Evolutionary conservation across 495 filamentous ascomycete genomes (phyloP), one percentile per base, ranked within the genome.

Genomic region (Achaetomiella virescens): DNA sequence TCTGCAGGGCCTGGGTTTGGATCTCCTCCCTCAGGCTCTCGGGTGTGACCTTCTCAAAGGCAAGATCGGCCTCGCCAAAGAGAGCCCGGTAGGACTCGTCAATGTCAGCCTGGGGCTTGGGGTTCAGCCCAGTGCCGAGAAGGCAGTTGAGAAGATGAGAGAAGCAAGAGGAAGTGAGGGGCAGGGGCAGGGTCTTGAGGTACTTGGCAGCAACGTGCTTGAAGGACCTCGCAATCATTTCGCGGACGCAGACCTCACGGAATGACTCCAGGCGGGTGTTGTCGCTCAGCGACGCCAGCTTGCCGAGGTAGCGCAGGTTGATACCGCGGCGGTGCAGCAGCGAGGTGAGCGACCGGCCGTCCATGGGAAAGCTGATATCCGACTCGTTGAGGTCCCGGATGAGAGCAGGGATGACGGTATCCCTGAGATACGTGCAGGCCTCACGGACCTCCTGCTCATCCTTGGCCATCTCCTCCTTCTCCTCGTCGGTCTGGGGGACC

Each of bases 301-400:
- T 87, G 47, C 95, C 95, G 25, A 99, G 81, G 71, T 99, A 99
- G 64, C 95, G 85, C 59, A 96, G 81, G 76, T 97, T 99, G 74
- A 99, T 88, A 70, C 95, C 95, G 33, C 95, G 90, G 74, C 95
- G 95, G 75, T 99, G 95, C 75, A 99, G 81, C 40, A 96, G 81
- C 59, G 84, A 82, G 58, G 84, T 89, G 54, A 99, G 78, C 22
- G 91, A 96, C 61, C 88, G 82, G 38, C 95, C 95, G 65, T 99
- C 95, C 90, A 97, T 96, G 36, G 95, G 95, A 77, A 96, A 97
- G 58, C 91, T 90, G 46, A 96, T 84, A 58, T 99, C 95, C 10
- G 90, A 89, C 62, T 95, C 88, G 66, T 87, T 86, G 43, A 97
- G 82, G 60, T 97, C 91, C 61, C 84, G 80, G 48, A 96, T 76